Evolutionary conservation across 805 yeast species (phyloP).

Genomic region (Yarrowia hollandica): DNA sequence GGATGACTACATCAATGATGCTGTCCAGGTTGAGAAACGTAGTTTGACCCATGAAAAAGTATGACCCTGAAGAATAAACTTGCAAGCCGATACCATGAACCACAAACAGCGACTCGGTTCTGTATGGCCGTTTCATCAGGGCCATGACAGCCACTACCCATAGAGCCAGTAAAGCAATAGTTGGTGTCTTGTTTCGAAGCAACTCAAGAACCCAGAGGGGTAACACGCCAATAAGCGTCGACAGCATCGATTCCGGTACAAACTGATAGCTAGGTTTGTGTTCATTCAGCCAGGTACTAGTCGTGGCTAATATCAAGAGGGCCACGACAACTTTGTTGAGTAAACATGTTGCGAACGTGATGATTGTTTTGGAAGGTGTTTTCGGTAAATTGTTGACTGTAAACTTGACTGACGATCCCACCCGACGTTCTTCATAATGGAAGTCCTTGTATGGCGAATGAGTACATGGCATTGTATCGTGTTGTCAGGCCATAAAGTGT

Average conservation of each 20-base stretch:
- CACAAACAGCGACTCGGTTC: slow-evolving; percentile 9
- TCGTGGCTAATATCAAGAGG: background rate
- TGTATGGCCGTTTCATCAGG: slow-evolving; percentile 8
- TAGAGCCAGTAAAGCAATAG: background rate
- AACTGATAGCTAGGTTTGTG: slow-evolving; percentile 2
- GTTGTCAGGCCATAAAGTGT: background rate
- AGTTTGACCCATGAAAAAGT: slow-evolving; percentile 4
- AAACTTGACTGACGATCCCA: slow-evolving; percentile 17
- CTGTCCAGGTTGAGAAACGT: slow-evolving; percentile 48
- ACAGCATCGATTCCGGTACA: background rate
- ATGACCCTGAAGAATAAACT: slow-evolving; percentile 8
- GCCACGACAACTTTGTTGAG: background rate
- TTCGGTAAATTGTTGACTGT: slow-evolving; percentile 8
- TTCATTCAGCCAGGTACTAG: background rate
- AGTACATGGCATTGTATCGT: slow-evolving; percentile 3
- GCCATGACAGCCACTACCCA: background rate
- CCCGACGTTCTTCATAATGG: slow-evolving; percentile 11
- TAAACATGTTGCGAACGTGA: background rate
- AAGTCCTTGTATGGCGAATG: slow-evolving; percentile 25
- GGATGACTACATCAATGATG: slow-evolving; percentile 51
- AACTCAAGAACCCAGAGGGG: background rate
- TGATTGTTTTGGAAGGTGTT: background rate
- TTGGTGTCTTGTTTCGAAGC: slow-evolving; percentile 6
- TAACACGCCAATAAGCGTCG: background rate
- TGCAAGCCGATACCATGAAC: slow-evolving; percentile 22